Base-by-base conservation (phyloP, 139 green algal genomes). In the Ulvella scutata region DNA sequence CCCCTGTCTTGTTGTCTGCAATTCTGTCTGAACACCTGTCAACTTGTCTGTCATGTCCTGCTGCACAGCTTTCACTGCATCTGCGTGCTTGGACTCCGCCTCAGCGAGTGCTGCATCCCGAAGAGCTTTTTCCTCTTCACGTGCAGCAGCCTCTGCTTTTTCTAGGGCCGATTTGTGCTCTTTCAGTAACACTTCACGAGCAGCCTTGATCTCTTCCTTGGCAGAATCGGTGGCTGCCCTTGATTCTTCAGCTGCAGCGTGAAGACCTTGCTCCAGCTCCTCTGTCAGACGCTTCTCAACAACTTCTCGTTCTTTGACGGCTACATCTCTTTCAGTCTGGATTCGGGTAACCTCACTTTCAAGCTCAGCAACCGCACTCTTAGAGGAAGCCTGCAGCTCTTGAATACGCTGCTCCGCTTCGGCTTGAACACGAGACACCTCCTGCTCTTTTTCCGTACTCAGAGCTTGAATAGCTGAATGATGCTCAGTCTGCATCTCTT, bases 11-110 rank as follows among this genome's bases (percentile, higher is more conserved):
- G 38, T 40, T 13, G 37, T 10, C 4, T 39, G 40, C 9, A 61
- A 61, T 0, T 43, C 61, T 0, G 76, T 40, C 75, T 88, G 59
- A 35, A 61, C 75, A 36, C 85, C 84, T 10, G 62, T 61, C 38
- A 88, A 73, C 83, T 83, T 72, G 20, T 75, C 59, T 9, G 36
- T 34, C 2, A 59, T 13, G n/a, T 78, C 35, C 40, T 36, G 2
- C 43, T 73, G 3, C 37, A 6, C 51, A 10, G 51, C 35, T 60
- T 20, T 51, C 26, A 38, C 34, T 36, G 43, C 43, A 23, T 37
- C 21, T 17, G 21, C 3, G 31, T 3, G 21, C 43, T 40, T 36
- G 26, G 4, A 40, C 38, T 36, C n/a, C 40, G 40, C 29, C 3
- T 4, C 10, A 4, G 21, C 43, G 43, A 38, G 26, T 17, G 17